phyloP scores from a whole-genome alignment of 305 asterid species.

The Caryopteris hybrid region DNA sequence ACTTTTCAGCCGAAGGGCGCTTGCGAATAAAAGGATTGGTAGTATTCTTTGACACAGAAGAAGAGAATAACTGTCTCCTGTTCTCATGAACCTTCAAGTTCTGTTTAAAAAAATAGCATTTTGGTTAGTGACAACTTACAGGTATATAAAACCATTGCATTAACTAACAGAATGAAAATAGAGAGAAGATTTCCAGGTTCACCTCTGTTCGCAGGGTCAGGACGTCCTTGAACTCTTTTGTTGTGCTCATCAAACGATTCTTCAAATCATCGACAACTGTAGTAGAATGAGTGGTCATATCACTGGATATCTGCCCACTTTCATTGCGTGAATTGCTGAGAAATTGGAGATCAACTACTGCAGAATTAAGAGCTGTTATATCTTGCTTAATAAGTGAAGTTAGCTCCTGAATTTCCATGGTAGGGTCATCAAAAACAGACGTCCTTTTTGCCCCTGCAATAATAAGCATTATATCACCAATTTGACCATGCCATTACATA shows the following conservation, averaged over 20 bases:
- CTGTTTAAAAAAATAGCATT: constrained; percentile 29
- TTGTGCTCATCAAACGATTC: constrained; percentile 78
- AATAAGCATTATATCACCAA: constrained; percentile 5
- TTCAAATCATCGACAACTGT: constrained; percentile 86
- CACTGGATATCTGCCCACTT: constrained; percentile 51
- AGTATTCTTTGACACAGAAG: constrained; percentile 60
- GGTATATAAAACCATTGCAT: not conserved
- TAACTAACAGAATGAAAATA: constrained; percentile 17
- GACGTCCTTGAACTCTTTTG: constrained; percentile 86
- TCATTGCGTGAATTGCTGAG: constrained; percentile 54
- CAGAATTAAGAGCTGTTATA: constrained; percentile 78
- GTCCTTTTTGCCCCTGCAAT: constrained; percentile 80
- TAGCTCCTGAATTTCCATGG: constrained; percentile 81
- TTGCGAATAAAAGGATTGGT: constrained; percentile 78
- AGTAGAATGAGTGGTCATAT: constrained; percentile 65
- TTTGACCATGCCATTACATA: constrained; percentile 2
- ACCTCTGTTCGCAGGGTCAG: constrained; percentile 91
- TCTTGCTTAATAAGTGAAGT: constrained; percentile 82
- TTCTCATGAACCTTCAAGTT: constrained; percentile 85
- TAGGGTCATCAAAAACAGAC: constrained; percentile 81
- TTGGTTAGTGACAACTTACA: not conserved
- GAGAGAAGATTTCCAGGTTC: constrained; percentile 17
- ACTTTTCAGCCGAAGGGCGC: constrained; percentile 65
- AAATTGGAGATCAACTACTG: constrained; percentile 76
- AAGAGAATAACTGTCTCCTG: constrained; percentile 69